phyloP scores from a whole-genome alignment of 768 basidiomycete species.

The Gyrodon lividus region DNA sequence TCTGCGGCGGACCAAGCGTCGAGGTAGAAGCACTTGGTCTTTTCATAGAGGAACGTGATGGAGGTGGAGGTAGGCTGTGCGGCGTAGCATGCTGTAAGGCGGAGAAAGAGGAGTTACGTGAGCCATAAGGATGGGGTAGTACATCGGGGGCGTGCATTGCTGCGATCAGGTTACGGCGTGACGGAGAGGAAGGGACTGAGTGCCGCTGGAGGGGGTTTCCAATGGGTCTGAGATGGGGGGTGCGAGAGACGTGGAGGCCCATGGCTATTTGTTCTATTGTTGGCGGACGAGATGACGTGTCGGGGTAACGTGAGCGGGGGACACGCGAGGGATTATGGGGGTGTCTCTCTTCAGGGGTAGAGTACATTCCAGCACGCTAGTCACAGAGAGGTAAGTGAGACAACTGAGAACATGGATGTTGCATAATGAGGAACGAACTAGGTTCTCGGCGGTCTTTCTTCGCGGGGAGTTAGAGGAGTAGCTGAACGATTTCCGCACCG shows the following conservation, averaged over 20 bases:
- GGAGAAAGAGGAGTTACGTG: constrained; percentile 20
- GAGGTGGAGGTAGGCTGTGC: constrained; percentile 50
- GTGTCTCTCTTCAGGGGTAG: constrained; percentile 41
- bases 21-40: constrained; percentile 37
- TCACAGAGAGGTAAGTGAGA: constrained; percentile 7
- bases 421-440: constrained; percentile 16
- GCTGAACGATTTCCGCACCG: constrained; percentile 31
- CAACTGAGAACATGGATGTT: background rate
- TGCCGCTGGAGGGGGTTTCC: constrained; percentile 19
- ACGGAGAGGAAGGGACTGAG: constrained; percentile 15
- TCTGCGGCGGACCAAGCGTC: constrained; percentile 21
- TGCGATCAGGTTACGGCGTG: constrained; percentile 21
- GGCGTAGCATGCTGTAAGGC: constrained; percentile 19
- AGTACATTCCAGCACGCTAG: constrained; percentile 39
- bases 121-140: constrained; percentile 28
- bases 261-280: constrained; percentile 78
- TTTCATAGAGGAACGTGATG: constrained; percentile 65
- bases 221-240: constrained; percentile 61
- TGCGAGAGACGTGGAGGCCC: constrained; percentile 76
- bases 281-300: constrained; percentile 47
- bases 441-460: constrained; percentile 14
- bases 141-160: constrained; percentile 24
- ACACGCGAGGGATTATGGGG: constrained; percentile 32
- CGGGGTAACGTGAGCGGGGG: constrained; percentile 37
- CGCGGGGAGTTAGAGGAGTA: constrained; percentile 18